These are phyloP conservation scores for Mycotypha africana DNA, from an alignment of 371 early-diverging fungal species.

Conservation along the genomic window DNA sequence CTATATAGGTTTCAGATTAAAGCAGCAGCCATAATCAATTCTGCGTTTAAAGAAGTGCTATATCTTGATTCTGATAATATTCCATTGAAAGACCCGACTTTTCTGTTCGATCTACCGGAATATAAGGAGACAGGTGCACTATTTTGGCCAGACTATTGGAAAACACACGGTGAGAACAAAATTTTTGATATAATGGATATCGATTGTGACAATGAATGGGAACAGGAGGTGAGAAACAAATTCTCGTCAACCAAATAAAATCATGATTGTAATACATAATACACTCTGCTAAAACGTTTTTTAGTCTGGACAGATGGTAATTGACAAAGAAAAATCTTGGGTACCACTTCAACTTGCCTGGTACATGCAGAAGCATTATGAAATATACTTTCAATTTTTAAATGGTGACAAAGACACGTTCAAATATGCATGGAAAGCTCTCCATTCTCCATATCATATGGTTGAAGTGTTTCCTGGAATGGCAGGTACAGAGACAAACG, in stretches of 20 bases:
- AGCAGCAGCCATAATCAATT: slow-evolving; percentile 42
- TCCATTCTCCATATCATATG: slow-evolving; percentile 31
- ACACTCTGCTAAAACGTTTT: too few species aligned
- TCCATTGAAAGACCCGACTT: slow-evolving; percentile 37
- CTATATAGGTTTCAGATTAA: slow-evolving; percentile 42
- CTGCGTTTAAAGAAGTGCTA: slow-evolving; percentile 41
- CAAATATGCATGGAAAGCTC: slow-evolving; percentile 42
- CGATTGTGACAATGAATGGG: slow-evolving; percentile 37
- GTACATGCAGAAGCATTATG: slow-evolving; percentile 38
- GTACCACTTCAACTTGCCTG: slow-evolving; percentile 35
- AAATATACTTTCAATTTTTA: slow-evolving; percentile 37
- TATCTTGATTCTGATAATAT: slow-evolving; percentile 55
- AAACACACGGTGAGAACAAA: slow-evolving; percentile 38
- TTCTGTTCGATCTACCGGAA: slow-evolving; percentile 36
- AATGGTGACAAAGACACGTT: slow-evolving; percentile 48
- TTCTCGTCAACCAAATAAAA: neutral
- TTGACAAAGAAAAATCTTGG: slow-evolving; percentile 34
- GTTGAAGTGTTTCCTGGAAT: slow-evolving; percentile 32
- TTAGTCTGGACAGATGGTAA: slow-evolving; percentile 43
- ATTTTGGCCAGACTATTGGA: slow-evolving; percentile 60
- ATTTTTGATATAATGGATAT: slow-evolving; percentile 35
- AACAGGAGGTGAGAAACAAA: slow-evolving; percentile 35
- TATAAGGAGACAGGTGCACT: slow-evolving; percentile 43
- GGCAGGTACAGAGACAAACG: slow-evolving; percentile 27
- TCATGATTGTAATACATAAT: neutral